Base-by-base conservation (phyloP, 768 basidiomycete genomes). In the Lactarius pseudohatsudake region DNA sequence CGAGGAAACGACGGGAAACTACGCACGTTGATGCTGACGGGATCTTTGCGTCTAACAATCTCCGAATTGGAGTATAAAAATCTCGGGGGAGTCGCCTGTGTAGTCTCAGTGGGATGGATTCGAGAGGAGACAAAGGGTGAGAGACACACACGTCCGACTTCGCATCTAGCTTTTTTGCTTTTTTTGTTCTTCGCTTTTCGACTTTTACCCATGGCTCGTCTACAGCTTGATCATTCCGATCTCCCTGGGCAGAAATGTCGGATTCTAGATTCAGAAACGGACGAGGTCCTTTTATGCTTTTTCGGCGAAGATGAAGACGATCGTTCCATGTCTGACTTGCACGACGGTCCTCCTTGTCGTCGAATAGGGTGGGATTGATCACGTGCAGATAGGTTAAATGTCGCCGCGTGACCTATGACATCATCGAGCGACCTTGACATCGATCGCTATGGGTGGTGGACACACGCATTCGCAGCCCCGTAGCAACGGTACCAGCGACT, bases 61-160 rank as follows among this genome's bases (percentile, higher is more conserved):
- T 94, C 92, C 16, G 79, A 78, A 70, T 87, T 90, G 41, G 86
- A 84, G 70, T 94, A 96, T 82, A 93, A 86, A 76, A 96, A 96
- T 64, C 84, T 78, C 0, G 93, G 91, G 45, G 83, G 81, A n/a
- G 78, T 81, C 16, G 79, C 75, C 83, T 88, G 74, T 40, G 18
- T 10, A 43, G 61, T 50, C 34, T 10, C 69, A 71, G 45, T 71
- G 72, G 66, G 54, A 53, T 65, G 65, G 59, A 11, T n/a, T 15
- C 50, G 36, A 62, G 58, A 62, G 59, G 61, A 18, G 57, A 70
- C 4, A 68, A 61, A 55, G 55, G 63, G 70, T n/a, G 45, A 70
- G 28, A 36, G 71, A 75, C 71, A 83, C 86, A 78, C 78, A 91
- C 90, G 75, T 87, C 84, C 47, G 79, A 73, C 74, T 85, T 87